phyloP scores from a whole-genome alignment of 495 filamentous ascomycete species.

The Parmelia sp. region DNA sequence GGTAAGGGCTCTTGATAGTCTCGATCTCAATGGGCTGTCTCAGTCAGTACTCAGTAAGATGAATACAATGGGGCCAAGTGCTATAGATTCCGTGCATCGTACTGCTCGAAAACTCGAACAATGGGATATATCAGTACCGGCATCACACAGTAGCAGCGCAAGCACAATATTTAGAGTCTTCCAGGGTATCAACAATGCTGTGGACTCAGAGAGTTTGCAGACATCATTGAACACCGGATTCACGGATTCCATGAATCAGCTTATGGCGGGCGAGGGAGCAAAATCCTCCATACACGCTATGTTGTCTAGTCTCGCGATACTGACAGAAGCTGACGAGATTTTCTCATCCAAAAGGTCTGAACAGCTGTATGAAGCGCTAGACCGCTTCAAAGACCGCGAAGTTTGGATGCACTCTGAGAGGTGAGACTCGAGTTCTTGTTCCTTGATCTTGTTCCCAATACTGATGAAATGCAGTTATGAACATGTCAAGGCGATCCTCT shows the following conservation, averaged over 20 bases:
- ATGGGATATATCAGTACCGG: conserved; percentile 82
- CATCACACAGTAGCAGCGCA: conserved; percentile 51
- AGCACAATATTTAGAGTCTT: conserved; percentile 72
- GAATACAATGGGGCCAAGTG: conserved; percentile 27
- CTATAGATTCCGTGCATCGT: conserved; percentile 63
- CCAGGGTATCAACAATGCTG: conserved; percentile 66
- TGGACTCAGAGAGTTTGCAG: conserved; percentile 44
- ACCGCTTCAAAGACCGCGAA: conserved; percentile 56
- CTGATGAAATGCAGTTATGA: conserved; percentile 53
- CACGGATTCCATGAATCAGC: conserved; percentile 52
- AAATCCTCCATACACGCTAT: conserved; percentile 54
- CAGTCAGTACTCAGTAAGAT: conserved; percentile 61
- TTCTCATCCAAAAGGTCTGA: conserved; percentile 51
- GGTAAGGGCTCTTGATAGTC: conserved; percentile 49
- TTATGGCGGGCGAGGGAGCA: conserved; percentile 50
- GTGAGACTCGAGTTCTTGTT: conserved; percentile 40
- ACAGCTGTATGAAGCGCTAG: conserved; percentile 56
- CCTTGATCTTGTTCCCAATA: conserved; percentile 4
- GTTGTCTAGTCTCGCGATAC: conserved; percentile 64
- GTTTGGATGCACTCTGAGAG: conserved; percentile 72
- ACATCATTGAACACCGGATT: conserved; percentile 56
- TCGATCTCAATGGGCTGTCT: conserved; percentile 67
- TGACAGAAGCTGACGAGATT: conserved; percentile 78
- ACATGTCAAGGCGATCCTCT: conserved; percentile 74
- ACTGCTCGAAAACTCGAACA: conserved; percentile 84